Conservation (phyloP, 805 yeast genomes). For the Komagataella mondaviorum region DNA sequence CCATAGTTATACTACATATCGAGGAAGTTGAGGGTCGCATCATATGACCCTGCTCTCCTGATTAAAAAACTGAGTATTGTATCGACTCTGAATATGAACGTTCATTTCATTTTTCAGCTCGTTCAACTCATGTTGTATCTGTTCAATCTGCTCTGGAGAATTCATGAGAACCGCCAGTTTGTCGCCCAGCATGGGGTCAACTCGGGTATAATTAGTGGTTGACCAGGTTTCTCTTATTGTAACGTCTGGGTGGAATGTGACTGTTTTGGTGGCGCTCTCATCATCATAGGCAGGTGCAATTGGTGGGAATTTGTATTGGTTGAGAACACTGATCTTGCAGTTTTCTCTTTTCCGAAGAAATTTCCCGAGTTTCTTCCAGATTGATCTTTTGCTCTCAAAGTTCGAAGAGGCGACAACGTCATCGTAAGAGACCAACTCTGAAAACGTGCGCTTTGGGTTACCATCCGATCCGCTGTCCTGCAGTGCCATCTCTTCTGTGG, state of each 20-base stretch:
- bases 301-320: not conserved
- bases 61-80: constrained; percentile 54
- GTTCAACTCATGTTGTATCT: constrained; percentile 53
- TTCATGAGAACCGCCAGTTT: constrained; percentile 25
- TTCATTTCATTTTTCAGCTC: constrained; percentile 55
- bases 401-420: not conserved
- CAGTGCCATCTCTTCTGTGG: not conserved
- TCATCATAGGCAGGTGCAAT: not conserved
- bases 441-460: not conserved
- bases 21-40: constrained; percentile 45
- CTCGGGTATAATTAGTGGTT: constrained; percentile 37
- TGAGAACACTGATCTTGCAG: not conserved
- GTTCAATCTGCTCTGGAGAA: constrained; percentile 36
- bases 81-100: constrained; percentile 47
- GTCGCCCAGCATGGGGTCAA: constrained; percentile 36
- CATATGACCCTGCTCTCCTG: constrained; percentile 6
- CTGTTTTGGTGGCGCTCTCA: not conserved
- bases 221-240: constrained; percentile 29
- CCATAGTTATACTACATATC: constrained; percentile 80
- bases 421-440: not conserved
- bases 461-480: not conserved
- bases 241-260: not conserved
- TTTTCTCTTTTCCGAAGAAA: not conserved
- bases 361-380: not conserved
- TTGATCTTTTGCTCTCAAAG: not conserved